Percentiles rank a stretch among this genome's conserved stretches.
These are phyloP conservation scores for Microdochium nivale DNA, from an alignment of 2,329 filamentous ascomycete genomes.

Conservation along the genomic window DNA sequence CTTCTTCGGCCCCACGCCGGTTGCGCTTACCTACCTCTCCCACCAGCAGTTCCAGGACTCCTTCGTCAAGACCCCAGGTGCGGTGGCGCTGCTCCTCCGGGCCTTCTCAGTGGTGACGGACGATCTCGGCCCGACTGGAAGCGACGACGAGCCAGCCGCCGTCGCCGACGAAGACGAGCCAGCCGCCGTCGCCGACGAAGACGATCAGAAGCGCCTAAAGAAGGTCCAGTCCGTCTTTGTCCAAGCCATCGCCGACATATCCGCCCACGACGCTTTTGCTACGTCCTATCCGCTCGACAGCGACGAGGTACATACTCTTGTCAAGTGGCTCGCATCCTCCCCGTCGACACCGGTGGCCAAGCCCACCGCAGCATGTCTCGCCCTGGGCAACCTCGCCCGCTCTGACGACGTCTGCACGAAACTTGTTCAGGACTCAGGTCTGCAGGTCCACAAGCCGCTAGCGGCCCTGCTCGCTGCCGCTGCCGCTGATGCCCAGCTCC, in stretches of 20 bases:
- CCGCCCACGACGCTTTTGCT: conserved; percentile 38
- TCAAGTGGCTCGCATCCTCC: conserved; percentile 35
- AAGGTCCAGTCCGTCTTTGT: conserved; percentile 41
- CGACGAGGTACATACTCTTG: conserved; percentile 30
- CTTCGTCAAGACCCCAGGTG: conserved; percentile 30
- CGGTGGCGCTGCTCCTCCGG: conserved; percentile 34
- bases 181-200: conserved; percentile 35
- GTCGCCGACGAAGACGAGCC: conserved; percentile 36
- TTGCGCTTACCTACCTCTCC: conserved; percentile 47
- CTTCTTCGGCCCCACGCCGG: conserved; percentile 41
- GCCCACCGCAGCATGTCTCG: conserved; percentile 43
- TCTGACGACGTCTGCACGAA: conserved; percentile 43
- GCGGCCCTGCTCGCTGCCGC: conserved; percentile 33
- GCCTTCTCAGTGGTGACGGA: conserved; percentile 40
- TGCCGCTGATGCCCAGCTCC: conserved; percentile 36
- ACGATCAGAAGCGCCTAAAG: conserved; percentile 36
- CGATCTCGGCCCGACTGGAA: conserved; percentile 22
- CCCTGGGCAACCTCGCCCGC: conserved; percentile 53
- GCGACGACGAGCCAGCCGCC: conserved; percentile 14
- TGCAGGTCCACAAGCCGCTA: conserved; percentile 34
- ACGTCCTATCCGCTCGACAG: conserved; percentile 31
- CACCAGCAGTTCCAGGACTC: conserved; percentile 40
- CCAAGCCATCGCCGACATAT: conserved; percentile 40
- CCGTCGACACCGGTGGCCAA: conserved; percentile 35
- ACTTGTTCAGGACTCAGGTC: conserved; percentile 32